phyloP scores from a whole-genome alignment of 352 stramenopile species.

The Stephanocyclus meneghinianus region DNA sequence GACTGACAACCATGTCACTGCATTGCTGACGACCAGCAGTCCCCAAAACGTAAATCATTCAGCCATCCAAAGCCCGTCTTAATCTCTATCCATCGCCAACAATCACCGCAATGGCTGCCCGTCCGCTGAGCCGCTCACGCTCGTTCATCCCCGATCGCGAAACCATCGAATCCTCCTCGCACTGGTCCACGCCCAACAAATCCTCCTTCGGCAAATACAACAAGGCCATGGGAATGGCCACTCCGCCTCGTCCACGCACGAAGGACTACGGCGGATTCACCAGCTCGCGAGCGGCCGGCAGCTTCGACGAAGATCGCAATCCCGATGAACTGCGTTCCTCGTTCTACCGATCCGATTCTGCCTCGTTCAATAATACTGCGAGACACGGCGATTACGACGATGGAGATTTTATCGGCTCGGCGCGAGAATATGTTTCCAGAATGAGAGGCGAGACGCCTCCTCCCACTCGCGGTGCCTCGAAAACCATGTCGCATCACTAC shows the following conservation, averaged over 20 bases:
- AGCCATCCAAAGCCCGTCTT: not conserved
- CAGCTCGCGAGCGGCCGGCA: not conserved
- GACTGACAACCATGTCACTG: too few species aligned
- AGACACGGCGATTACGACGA: not conserved
- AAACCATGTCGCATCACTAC: not conserved
- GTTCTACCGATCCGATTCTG: not conserved
- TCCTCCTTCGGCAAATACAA: not conserved
- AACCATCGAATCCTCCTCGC: not conserved
- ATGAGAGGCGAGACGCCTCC: conserved; percentile 16
- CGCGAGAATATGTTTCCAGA: conserved; percentile 26
- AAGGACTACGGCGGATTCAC: conserved; percentile 5
- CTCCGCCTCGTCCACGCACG: not conserved
- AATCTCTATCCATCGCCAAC: not conserved
- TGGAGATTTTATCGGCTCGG: conserved; percentile 10
- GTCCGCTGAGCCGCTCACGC: not conserved
- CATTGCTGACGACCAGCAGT: too few species aligned
- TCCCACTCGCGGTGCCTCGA: not conserved
- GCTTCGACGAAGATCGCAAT: conserved; percentile 10
- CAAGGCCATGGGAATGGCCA: conserved; percentile 11
- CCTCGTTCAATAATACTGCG: not conserved
- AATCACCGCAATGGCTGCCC: not conserved
- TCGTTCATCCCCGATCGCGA: conserved; percentile 1
- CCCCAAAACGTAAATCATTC: too few species aligned
- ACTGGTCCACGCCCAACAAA: not conserved
- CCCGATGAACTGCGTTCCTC: not conserved